Conservation (phyloP, 495 filamentous ascomycete genomes). For the Aspergillus indologenus region DNA sequence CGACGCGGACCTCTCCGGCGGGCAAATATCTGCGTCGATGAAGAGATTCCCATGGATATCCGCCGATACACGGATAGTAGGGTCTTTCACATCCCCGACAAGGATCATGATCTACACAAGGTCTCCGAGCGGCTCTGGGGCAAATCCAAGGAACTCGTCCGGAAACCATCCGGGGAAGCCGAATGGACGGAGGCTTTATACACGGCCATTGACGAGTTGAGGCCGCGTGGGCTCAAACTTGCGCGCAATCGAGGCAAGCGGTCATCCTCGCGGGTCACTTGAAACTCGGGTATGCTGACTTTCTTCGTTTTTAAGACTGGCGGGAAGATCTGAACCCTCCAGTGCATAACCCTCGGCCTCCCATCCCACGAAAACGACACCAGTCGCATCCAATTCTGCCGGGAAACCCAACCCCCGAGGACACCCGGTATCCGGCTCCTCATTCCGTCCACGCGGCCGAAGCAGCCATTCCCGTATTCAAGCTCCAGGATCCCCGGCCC, state of each 20-base stretch:
- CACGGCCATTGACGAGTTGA: constrained; percentile 9
- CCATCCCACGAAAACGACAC: constrained; percentile 11
- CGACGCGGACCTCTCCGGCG: constrained; percentile 8
- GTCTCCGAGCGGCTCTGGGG: constrained; percentile 4
- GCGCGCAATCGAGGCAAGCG: constrained; percentile 8
- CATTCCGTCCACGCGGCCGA: too few species aligned
- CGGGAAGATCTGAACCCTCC: constrained; percentile 10
- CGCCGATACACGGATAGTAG: background rate
- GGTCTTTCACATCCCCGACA: too few species aligned
- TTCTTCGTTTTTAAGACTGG: constrained; percentile 2
- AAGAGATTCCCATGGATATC: constrained; percentile 6
- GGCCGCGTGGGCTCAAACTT: background rate
- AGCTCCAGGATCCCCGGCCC: constrained; percentile 9
- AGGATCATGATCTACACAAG: background rate
- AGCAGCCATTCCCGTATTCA: constrained; percentile 14
- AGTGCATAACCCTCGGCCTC: constrained; percentile 9
- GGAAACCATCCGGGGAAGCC: constrained; percentile 10
- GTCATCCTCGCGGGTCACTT: background rate
- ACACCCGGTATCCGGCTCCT: background rate
- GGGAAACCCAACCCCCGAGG: background rate
- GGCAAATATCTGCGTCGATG: constrained; percentile 11
- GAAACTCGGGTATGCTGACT: background rate
- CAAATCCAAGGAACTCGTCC: constrained; percentile 14
- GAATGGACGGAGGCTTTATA: constrained; percentile 13
- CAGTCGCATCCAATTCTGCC: constrained; percentile 5